Conservation (phyloP, 257 asterid species). For the Leonotis leonurus region DNA sequence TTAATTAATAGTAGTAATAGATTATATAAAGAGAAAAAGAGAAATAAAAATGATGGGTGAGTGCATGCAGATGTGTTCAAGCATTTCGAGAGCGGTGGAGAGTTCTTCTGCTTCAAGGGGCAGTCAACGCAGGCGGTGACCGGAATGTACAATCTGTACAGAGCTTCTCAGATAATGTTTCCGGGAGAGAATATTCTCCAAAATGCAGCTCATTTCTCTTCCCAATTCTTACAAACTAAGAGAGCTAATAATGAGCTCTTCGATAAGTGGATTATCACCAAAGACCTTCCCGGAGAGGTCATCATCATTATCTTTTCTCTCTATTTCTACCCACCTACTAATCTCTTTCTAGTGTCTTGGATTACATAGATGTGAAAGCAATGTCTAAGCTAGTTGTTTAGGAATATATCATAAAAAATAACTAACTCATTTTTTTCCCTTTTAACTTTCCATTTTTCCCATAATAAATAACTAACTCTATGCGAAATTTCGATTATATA, state of each 20-base stretch:
- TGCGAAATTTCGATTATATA: too few species aligned
- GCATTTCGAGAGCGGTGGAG: constrained; percentile 59
- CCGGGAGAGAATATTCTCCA: constrained; percentile 51
- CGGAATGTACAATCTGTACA: constrained; percentile 73
- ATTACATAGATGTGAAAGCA: too few species aligned
- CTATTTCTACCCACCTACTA: too few species aligned
- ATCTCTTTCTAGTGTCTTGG: too few species aligned
- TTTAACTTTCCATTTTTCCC: too few species aligned
- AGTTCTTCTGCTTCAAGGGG: constrained; percentile 71
- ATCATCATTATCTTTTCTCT: too few species aligned
- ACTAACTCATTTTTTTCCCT: too few species aligned
- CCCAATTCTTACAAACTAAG: constrained; percentile 41
- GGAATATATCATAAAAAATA: too few species aligned
- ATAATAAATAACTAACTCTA: too few species aligned
- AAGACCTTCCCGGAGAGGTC: constrained; percentile 96
- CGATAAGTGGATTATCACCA: constrained; percentile 90
- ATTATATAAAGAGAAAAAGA: too few species aligned
- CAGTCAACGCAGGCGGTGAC: constrained; percentile 87
- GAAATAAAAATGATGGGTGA: neutral
- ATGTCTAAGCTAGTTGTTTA: too few species aligned
- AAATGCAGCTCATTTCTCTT: constrained; percentile 40
- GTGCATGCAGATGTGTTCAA: constrained; percentile 51
- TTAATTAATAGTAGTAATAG: too few species aligned
- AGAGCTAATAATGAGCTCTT: constrained; percentile 43
- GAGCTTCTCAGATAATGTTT: constrained; percentile 74